Evolutionary conservation across 257 asterid species (phyloP).

Genomic region (Gynochthodes officinalis): DNA sequence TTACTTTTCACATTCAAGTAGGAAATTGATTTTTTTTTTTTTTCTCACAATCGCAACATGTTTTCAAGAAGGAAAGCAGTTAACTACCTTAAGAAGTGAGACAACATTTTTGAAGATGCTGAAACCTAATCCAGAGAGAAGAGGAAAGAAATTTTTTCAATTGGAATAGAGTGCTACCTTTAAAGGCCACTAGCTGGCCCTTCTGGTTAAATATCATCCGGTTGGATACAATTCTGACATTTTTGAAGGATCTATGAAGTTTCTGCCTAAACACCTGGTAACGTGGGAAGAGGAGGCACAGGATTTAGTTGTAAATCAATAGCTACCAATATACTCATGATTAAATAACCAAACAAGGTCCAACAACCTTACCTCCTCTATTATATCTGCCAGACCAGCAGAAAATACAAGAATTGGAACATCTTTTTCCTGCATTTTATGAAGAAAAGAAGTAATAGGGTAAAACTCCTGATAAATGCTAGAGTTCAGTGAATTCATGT

Average conservation of each 20-base stretch:
- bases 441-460: slow-evolving; percentile 17
- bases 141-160: not conserved
- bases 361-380: slow-evolving; percentile 75
- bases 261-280: slow-evolving; percentile 84
- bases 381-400: slow-evolving; percentile 93
- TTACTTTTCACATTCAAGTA: not conserved
- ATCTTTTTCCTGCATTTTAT: slow-evolving; percentile 56
- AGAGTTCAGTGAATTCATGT: not conserved
- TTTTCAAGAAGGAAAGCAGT: not conserved
- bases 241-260: slow-evolving; percentile 76
- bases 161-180: slow-evolving; percentile 41
- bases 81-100: not conserved
- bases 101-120: not conserved
- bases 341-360: slow-evolving; percentile 11
- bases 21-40: not conserved
- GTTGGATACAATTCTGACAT: slow-evolving; percentile 81
- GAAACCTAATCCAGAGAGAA: not conserved
- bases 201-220: slow-evolving; percentile 77
- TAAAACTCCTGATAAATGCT: not conserved
- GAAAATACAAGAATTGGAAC: slow-evolving; percentile 91
- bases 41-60: not conserved
- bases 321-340: not conserved
- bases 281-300: slow-evolving; percentile 22
- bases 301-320: slow-evolving; percentile 19
- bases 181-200: slow-evolving; percentile 64